A percentile compares a stretch with the other conserved stretches of the same genome.
These are phyloP conservation scores for Aspergillus cristatus DNA, from an alignment of 495 filamentous ascomycete genomes.

Conservation along the genomic window DNA sequence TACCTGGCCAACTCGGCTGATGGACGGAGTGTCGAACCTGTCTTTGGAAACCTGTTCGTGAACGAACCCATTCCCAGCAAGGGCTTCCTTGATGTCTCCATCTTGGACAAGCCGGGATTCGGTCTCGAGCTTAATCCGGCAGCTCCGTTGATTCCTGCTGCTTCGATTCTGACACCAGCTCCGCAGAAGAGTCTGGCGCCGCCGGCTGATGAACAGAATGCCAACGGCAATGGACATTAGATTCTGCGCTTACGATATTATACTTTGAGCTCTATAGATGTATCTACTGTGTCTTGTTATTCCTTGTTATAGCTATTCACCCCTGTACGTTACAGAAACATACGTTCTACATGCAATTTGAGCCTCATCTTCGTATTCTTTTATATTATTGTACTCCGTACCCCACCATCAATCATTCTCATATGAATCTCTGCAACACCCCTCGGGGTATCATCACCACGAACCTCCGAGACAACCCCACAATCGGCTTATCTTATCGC, in stretches of 20 bases:
- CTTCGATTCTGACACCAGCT: slow-evolving; percentile 61
- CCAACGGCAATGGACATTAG: slow-evolving; percentile 20
- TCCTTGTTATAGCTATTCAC: too few relatives aligned
- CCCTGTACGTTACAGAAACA: too few relatives aligned
- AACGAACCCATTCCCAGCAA: slow-evolving; percentile 84
- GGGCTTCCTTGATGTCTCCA: slow-evolving; percentile 66
- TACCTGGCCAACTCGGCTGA: slow-evolving; percentile 89
- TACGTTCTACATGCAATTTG: too few relatives aligned
- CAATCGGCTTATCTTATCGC: slow-evolving; percentile 12
- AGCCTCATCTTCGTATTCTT: too few relatives aligned
- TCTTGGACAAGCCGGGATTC: slow-evolving; percentile 85
- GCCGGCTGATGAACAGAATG: slow-evolving; percentile 24
- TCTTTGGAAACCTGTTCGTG: slow-evolving; percentile 83
- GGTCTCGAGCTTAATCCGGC: slow-evolving; percentile 76
- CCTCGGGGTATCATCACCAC: slow-evolving; percentile 25
- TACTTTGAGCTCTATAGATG: neutral
- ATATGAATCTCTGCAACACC: too few relatives aligned
- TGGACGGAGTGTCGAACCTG: slow-evolving; percentile 76
- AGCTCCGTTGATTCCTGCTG: slow-evolving; percentile 68
- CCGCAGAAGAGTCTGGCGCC: slow-evolving; percentile 49
- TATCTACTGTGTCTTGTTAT: slow-evolving; percentile 4
- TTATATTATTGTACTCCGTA: too few relatives aligned
- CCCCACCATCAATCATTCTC: too few relatives aligned
- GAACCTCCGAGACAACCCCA: slow-evolving; percentile 17
- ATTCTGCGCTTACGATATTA: too few relatives aligned